Base-by-base conservation (phyloP, 306 rosid species). In the Fragaria iinumae region DNA sequence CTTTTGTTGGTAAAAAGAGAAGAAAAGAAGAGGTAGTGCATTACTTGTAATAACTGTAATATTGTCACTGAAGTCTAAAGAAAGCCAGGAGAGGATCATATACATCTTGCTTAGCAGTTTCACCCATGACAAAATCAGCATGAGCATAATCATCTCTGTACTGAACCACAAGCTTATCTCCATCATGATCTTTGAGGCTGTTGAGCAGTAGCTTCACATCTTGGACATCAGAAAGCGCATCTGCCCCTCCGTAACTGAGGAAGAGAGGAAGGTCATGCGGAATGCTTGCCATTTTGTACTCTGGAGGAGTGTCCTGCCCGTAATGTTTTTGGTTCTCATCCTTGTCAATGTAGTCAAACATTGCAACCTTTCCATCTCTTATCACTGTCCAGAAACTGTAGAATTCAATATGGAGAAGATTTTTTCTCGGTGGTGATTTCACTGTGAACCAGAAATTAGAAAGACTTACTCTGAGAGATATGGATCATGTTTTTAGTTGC, bases 81-180 rank as follows among this genome's bases (percentile, higher is more conserved):
- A 93, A 93, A 77, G 91, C 81, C 38, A 93, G 79, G 27, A 90
- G 86, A 81, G 96, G 96, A 68, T 89, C 89, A 84, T 90, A 90
- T n/a, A 93, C 84, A 79, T 79, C 86, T 84, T 79, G 84, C 70
- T 84, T 80, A 49, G 97, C 97, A 81, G 84, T 90, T 67, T 64
- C 84, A 39, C 87, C 93, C 92, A 93, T 84, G 73, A 93, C 89
- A 82, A 83, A 93, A 86, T 90, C 97, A n/a, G 90, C 76, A 88
- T 93, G 97, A 59, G 96, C 97, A 86, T 93, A 90, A 68, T 89
- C 91, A 67, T 89, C 86, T 73, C 81, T 82, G 56, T 76, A 90
- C 81, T 85, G 92, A 50, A 85, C 89, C 8, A 87, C 91, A 80
- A 93, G 91, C 80, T 87, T 90, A 75, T 90, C 94, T 69, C 79